Base-by-base conservation (phyloP, 768 basidiomycete species). In the Xanthoconium stramineum region DNA sequence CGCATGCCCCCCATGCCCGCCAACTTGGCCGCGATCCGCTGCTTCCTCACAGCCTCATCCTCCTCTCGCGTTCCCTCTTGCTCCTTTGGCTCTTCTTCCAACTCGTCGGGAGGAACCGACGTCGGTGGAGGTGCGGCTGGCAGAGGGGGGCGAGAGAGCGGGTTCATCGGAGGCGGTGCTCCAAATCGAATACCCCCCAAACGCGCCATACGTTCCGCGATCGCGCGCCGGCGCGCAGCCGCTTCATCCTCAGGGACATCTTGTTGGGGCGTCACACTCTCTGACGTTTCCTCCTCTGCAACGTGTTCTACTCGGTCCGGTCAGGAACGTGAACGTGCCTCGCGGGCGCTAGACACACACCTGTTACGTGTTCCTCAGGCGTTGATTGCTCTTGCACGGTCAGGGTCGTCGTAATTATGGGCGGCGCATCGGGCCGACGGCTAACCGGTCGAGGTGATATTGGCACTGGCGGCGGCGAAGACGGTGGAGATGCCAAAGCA, bases 151-250 rank as follows among this genome's bases (percentile, higher is more conserved):
- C 70, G 72, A 53, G 61, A 62, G 52, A 69, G 65, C 17, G 78
- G 75, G 42, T 65, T 67, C 63, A 68, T 70, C 11, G 64, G 58
- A 1, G 84, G 82, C 15, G 87, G 87, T 43, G 80, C 84, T 1
- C 91, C 91, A 60, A 94, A 88, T 58, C 81, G 83, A 66, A 96
- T 86, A 4, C 90, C 91, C 15, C 94, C 92, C 0, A 97, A 77
- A 65, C 85, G 91, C 1, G 94, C 94, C 94, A 97, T 95, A n/a
- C 94, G 81, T 55, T 96, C 93, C 1, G 94, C 92, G 37, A 97
- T 90, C 2, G 89, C 89, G 32, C 78, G 79, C 24, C 85, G 80
- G 47, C 86, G 78, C 3, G 71, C 72, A 24, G 82, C 79, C 53
- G 81, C 82, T 1, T 75, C 75, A 49, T 81, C 78, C 55, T 77